These are phyloP conservation scores for Solanum paucissectum DNA, from an alignment of 257 asterid species.

Conservation along the genomic window DNA sequence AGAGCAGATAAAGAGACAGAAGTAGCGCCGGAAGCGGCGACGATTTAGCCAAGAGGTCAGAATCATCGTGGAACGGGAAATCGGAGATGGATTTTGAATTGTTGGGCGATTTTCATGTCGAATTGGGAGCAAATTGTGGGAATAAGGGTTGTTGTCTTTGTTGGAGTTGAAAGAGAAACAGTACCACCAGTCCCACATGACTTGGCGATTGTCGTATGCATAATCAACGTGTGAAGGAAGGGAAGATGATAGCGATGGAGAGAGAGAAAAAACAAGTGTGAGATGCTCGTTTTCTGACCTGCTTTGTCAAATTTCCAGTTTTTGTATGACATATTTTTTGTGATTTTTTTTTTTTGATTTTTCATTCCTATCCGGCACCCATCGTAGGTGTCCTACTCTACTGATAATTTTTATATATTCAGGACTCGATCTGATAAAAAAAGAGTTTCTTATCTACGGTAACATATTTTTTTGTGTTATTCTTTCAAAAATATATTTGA, in stretches of 20 bases:
- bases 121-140: neutral
- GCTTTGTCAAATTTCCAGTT: neutral
- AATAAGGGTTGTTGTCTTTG: neutral
- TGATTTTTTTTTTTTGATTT: too few species aligned
- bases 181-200: neutral
- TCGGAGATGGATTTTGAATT: conserved; percentile 2
- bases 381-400: too few species aligned
- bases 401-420: too few species aligned
- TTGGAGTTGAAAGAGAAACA: neutral
- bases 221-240: neutral
- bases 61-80: conserved; percentile 21
- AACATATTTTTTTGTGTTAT: too few species aligned
- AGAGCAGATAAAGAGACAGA: conserved; percentile 28
- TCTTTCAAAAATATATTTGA: too few species aligned
- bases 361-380: too few species aligned
- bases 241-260: neutral
- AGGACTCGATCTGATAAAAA: too few species aligned
- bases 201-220: neutral
- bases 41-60: conserved; percentile 25
- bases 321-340: neutral
- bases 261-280: neutral
- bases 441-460: too few species aligned
- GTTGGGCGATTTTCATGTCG: neutral
- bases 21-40: conserved; percentile 27
- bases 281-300: neutral